Evolutionary conservation across 106 monocot genomes (phyloP), one percentile per base, ranked within the genome.

Genomic region (Chionographis japonica): DNA sequence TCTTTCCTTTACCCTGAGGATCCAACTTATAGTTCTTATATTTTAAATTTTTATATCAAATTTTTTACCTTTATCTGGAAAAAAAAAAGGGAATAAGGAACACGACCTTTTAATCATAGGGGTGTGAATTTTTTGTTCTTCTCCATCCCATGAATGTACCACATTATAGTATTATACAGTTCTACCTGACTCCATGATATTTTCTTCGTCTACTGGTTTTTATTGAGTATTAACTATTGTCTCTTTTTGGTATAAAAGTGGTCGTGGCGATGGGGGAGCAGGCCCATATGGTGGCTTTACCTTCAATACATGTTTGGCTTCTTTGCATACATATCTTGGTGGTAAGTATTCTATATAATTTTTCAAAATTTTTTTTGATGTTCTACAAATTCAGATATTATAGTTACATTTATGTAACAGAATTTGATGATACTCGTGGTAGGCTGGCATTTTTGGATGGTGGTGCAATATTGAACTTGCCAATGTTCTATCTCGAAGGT

Each of bases 401-500:
- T 56, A 9, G 13, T 60, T 53, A 6, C 8, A 50, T 61, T 16
- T 49, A 54, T 83, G 58, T 40, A 65, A 81, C 77, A 98, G 92
- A 93, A 78, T 78, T 87, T 72, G 93, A 98, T 70, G 87, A 89
- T 81, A 87, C 87, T 63, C 89, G 79, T 77, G 73, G 83, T 52
- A 87, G 90, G 66, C 15, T 86, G 18, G 27, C 80, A 63, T 81
- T 83, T 72, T 68, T 98, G 71, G 97, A 98, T 66, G 92, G 87
- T 58, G 92, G 92, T 56, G 65, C 79, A 50, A 77, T 90, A 68
- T 75, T 93, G 60, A 90, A 69, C 56, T 79, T 98, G 74, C 92
- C 97, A 52, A 87, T 90, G 85, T 79, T 93, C 61, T 93, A 93
- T 81, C 90, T 98, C 56, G 78, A 90, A 93, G 92, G 97, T 91